Conservation (phyloP, 768 basidiomycete genomes). For the Calocybe gangraenosa region DNA sequence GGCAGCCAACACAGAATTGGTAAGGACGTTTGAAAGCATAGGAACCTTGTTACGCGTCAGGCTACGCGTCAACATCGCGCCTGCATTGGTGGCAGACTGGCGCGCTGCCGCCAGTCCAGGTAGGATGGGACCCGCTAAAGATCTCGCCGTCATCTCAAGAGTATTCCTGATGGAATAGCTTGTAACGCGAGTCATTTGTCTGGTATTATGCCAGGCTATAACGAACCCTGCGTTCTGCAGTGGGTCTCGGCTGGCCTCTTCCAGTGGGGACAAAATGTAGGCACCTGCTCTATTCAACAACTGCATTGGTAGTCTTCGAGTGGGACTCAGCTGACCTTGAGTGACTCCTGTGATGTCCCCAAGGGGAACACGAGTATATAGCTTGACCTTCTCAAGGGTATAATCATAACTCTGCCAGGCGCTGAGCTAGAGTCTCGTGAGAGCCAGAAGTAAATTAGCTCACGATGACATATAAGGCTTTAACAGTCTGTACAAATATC, state of each 20-base stretch:
- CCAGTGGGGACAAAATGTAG: constrained; percentile 91
- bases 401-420: constrained; percentile 82
- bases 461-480: constrained; percentile 78
- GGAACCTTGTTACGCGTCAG: constrained; percentile 14
- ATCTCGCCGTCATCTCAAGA: constrained; percentile 27
- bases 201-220: constrained; percentile 69
- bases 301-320: not conserved
- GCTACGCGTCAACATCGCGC: constrained; percentile 8
- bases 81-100: constrained; percentile 10
- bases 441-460: constrained; percentile 24
- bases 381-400: constrained; percentile 85
- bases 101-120: constrained; percentile 12
- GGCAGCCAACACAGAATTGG: constrained; percentile 25
- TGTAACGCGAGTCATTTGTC: constrained; percentile 71
- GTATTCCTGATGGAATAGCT: constrained; percentile 86
- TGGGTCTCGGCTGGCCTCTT: constrained; percentile 87
- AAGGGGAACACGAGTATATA: constrained; percentile 86
- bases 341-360: constrained; percentile 71
- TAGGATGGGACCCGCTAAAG: constrained; percentile 7
- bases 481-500: constrained; percentile 32
- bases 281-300: constrained; percentile 54
- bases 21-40: constrained; percentile 32
- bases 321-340: constrained; percentile 51
- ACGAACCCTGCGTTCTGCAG: constrained; percentile 86
- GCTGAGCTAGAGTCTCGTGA: not conserved